These are phyloP conservation scores for Phytophthora palmivora DNA, from an alignment of 352 stramenopile species.

Conservation along the genomic window DNA sequence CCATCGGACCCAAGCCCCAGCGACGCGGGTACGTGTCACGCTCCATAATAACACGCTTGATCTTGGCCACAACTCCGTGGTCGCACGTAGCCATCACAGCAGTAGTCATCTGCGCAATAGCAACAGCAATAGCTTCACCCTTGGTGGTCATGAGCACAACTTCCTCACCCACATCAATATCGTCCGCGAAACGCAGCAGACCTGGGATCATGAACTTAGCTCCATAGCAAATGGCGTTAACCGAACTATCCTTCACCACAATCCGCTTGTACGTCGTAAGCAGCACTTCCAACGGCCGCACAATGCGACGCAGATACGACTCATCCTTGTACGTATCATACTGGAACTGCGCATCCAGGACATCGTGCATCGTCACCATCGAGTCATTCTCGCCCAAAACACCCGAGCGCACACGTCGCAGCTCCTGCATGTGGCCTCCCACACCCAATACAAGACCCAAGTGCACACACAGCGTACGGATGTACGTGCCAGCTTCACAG, in stretches of 20 bases:
- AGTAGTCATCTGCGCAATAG: conserved; percentile 99
- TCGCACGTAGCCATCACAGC: conserved; percentile 99
- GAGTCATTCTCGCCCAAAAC: conserved; percentile 96
- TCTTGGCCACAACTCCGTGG: conserved; percentile 99
- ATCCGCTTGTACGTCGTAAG: conserved; percentile 99
- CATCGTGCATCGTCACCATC: conserved; percentile 99
- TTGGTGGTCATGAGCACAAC: conserved; percentile 99
- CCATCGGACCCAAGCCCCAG: conserved; percentile 99
- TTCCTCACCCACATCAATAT: conserved; percentile 99
- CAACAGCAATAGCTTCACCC: conserved; percentile 99
- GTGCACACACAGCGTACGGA: conserved; percentile 99
- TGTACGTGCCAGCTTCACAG: conserved; percentile 99
- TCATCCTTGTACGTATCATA: conserved; percentile 99
- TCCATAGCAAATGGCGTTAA: conserved; percentile 99
- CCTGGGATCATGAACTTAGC: conserved; percentile 99
- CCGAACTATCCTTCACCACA: conserved; percentile 99
- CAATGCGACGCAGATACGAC: conserved; percentile 97
- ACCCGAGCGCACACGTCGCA: conserved; percentile 97
- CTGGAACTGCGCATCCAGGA: conserved; percentile 99
- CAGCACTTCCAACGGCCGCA: conserved; percentile 98
- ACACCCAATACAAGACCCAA: conserved; percentile 97
- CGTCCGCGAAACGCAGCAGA: conserved; percentile 98
- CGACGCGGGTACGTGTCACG: conserved; percentile 98
- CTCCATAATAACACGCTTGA: conserved; percentile 99
- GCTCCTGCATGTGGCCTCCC: conserved; percentile 99